Conservation (phyloP, 2,329 filamentous ascomycete species). For the Didymella sp. region DNA sequence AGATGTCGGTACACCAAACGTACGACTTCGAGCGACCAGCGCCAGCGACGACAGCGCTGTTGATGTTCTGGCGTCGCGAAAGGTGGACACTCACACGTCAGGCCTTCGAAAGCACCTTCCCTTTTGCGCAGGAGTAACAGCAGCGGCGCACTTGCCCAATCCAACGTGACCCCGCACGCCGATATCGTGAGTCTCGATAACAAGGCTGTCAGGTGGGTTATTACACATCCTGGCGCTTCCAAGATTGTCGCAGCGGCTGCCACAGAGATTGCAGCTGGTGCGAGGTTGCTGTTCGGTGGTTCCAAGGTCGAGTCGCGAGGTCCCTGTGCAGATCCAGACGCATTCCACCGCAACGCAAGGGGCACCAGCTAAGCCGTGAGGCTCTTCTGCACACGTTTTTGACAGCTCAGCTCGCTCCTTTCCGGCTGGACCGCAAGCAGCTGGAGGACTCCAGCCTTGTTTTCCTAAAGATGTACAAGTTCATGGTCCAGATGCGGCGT, state of each 20-base stretch:
- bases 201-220: background rate
- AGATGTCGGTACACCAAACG: too few relatives aligned
- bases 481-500: constrained; percentile 11
- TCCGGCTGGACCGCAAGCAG: constrained; percentile 13
- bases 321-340: constrained; percentile 19
- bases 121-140: constrained; percentile 8
- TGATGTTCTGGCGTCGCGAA: too few relatives aligned
- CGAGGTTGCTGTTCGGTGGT: background rate
- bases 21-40: too few relatives aligned
- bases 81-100: too few relatives aligned
- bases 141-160: constrained; percentile 15
- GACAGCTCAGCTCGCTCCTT: constrained; percentile 9
- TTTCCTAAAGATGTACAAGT: background rate
- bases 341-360: constrained; percentile 17
- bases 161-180: constrained; percentile 5
- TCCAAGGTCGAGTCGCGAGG: constrained; percentile 4
- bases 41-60: too few relatives aligned
- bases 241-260: background rate
- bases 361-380: constrained; percentile 14
- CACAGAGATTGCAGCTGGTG: constrained; percentile 1
- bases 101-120: constrained; percentile 10
- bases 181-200: background rate
- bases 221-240: background rate
- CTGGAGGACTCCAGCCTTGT: constrained; percentile 1
- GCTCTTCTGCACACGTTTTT: constrained; percentile 17